A percentile compares a stretch with the other conserved stretches of the same genome.
These are phyloP conservation scores for Hygrocybe punicea DNA, from an alignment of 768 basidiomycete species.

Conservation along the genomic window DNA sequence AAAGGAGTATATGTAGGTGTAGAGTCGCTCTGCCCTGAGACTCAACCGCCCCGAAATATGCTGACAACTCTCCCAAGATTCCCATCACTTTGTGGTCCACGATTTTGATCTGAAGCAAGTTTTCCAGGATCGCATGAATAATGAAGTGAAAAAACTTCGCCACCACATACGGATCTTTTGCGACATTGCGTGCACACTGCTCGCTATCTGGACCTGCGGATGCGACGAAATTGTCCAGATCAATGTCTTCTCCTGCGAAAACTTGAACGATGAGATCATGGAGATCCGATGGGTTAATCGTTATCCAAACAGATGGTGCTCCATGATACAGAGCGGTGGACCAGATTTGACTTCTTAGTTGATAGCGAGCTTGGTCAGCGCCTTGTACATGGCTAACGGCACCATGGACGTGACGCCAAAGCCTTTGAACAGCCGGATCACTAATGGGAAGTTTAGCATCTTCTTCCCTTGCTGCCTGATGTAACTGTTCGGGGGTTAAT, in stretches of 20 bases:
- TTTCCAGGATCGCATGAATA: conserved; percentile 28
- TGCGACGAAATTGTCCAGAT: conserved; percentile 33
- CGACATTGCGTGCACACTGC: conserved; percentile 28
- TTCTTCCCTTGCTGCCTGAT: conserved; percentile 29
- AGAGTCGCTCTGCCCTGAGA: conserved; percentile 38
- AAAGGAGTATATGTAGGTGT: conserved; percentile 37
- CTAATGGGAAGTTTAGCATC: conserved; percentile 10
- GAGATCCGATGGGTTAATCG: no score
- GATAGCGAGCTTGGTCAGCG: conserved; percentile 19
- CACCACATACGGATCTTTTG: conserved; percentile 36
- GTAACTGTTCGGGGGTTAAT: conserved; percentile 22
- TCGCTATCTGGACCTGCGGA: conserved; percentile 21
- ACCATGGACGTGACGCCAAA: conserved; percentile 20
- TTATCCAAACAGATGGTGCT: no score
- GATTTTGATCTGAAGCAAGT: conserved; percentile 29
- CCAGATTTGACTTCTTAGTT: no score
- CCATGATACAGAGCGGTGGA: no score
- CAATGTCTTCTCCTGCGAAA: conserved; percentile 36
- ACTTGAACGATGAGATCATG: no score
- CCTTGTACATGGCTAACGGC: conserved; percentile 17
- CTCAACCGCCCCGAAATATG: conserved; percentile 40
- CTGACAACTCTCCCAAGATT: conserved; percentile 29
- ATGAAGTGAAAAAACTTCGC: conserved; percentile 40
- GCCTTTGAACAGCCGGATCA: conserved; percentile 17
- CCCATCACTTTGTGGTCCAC: conserved; percentile 23